Evolutionary conservation across 1,284 basidiomycete genomes (phyloP).

Genomic region (Sanghuangporus baumii): DNA sequence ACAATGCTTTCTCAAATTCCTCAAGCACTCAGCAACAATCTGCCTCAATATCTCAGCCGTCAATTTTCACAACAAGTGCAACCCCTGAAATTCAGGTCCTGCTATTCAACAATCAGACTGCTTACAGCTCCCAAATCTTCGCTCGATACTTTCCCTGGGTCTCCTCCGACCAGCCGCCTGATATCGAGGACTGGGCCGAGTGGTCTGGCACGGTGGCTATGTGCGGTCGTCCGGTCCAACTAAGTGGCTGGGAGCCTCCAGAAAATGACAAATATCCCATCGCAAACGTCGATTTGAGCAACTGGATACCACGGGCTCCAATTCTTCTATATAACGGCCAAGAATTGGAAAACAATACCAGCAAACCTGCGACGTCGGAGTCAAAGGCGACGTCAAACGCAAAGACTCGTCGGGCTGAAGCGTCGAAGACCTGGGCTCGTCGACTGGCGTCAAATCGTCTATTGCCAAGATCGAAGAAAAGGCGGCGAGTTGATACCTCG

Average conservation of each 20-base stretch:
- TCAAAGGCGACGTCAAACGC: not conserved
- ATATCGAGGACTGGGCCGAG: not conserved
- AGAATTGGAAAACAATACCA: not conserved
- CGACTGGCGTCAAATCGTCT: not conserved
- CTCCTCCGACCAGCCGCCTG: not conserved
- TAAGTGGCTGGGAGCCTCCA: conserved; percentile 1
- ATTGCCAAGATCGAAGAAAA: not conserved
- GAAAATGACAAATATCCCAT: not conserved
- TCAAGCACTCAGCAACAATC: not conserved
- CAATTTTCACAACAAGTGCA: not conserved
- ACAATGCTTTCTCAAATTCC: too few relatives aligned
- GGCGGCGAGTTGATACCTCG: not conserved
- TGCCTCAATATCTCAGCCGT: not conserved
- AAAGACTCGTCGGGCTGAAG: not conserved
- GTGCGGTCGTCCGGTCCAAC: not conserved
- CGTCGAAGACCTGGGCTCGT: not conserved
- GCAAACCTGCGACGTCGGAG: not conserved
- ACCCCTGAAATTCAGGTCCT: not conserved
- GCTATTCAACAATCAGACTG: not conserved
- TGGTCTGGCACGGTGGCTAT: not conserved
- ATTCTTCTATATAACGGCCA: not conserved
- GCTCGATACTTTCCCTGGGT: not conserved
- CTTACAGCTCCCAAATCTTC: not conserved
- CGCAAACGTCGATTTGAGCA: not conserved
- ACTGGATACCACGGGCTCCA: not conserved